These are phyloP conservation scores for Saccharomyces pastorianus DNA, from an alignment of 1,139 yeast genomes.

Conservation along the genomic window DNA sequence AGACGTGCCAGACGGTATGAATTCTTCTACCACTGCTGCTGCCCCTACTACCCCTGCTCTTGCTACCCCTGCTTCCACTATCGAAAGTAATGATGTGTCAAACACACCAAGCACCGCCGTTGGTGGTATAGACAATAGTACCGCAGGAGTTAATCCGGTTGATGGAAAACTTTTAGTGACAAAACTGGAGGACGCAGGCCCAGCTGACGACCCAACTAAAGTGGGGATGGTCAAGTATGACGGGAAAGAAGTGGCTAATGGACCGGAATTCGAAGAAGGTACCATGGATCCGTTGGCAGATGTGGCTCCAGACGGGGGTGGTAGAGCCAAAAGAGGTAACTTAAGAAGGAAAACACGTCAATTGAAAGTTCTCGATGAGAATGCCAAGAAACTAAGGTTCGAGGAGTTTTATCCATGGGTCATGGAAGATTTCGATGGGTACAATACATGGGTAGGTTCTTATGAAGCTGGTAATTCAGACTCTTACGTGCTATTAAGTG, in stretches of 20 bases:
- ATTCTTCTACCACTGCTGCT: too few species aligned
- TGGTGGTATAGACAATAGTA: too few species aligned
- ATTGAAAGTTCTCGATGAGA: conserved; percentile 69
- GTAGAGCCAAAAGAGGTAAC: conserved; percentile 57
- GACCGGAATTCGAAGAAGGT: conserved; percentile 20
- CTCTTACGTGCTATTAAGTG: conserved; percentile 74
- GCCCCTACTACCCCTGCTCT: neutral
- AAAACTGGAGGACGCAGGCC: conserved; percentile 29
- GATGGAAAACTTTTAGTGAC: conserved; percentile 19
- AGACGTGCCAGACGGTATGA: neutral
- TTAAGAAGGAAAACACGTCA: conserved; percentile 81
- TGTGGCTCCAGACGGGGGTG: conserved; percentile 95
- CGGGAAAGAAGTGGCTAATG: conserved; percentile 19
- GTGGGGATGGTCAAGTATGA: too few species aligned
- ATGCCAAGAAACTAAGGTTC: conserved; percentile 72
- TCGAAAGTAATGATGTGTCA: conserved; percentile 3
- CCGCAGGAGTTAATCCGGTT: neutral
- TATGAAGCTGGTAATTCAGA: conserved; percentile 93
- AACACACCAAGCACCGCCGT: conserved; percentile 2
- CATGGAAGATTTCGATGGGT: conserved; percentile 89
- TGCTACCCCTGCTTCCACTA: conserved; percentile 4
- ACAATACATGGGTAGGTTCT: conserved; percentile 90
- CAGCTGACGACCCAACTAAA: conserved; percentile 26
- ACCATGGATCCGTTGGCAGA: conserved; percentile 39
- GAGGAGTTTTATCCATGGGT: conserved; percentile 99